These are phyloP conservation scores for Oryza meridionalis DNA, from an alignment of 176 grass and related monocot species.

Conservation along the genomic window DNA sequence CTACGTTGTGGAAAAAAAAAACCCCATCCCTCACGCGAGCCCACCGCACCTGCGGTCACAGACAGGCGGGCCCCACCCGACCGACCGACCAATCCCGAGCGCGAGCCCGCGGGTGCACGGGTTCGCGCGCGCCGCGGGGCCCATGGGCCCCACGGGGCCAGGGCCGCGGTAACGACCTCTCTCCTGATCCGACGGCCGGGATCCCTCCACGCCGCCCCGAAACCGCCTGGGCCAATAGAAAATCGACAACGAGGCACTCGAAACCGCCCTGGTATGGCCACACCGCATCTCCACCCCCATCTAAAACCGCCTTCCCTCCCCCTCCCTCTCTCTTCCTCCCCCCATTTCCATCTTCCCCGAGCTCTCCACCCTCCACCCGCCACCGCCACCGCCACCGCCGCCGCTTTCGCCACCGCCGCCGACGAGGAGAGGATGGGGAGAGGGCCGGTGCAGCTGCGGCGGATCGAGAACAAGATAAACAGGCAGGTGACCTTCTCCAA, in stretches of 20 bases:
- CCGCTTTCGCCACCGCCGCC: background rate
- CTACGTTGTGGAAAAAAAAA: background rate
- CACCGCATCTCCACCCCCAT: conserved; percentile 35
- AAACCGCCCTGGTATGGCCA: conserved; percentile 52
- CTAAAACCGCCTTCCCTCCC: conserved; percentile 9
- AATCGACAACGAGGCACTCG: conserved; percentile 28
- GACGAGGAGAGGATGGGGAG: conserved; percentile 57
- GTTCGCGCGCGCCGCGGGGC: background rate
- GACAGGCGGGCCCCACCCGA: background rate
- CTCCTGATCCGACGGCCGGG: background rate
- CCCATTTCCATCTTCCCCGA: background rate
- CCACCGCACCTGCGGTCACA: background rate
- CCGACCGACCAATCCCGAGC: conserved; percentile 26
- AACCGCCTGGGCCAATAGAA: conserved; percentile 9
- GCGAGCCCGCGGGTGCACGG: background rate
- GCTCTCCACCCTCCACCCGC: background rate
- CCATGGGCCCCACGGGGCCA: background rate
- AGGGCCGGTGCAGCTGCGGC: conserved; percentile 86
- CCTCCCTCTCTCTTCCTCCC: background rate
- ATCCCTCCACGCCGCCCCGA: conserved; percentile 39
- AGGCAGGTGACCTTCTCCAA: conserved; percentile 95
- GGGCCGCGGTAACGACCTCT: background rate
- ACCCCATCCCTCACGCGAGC: background rate
- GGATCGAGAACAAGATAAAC: conserved; percentile 99
- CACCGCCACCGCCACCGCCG: background rate